phyloP scores from a whole-genome alignment of 257 asterid species.

The Paraleonurus japonicus region DNA sequence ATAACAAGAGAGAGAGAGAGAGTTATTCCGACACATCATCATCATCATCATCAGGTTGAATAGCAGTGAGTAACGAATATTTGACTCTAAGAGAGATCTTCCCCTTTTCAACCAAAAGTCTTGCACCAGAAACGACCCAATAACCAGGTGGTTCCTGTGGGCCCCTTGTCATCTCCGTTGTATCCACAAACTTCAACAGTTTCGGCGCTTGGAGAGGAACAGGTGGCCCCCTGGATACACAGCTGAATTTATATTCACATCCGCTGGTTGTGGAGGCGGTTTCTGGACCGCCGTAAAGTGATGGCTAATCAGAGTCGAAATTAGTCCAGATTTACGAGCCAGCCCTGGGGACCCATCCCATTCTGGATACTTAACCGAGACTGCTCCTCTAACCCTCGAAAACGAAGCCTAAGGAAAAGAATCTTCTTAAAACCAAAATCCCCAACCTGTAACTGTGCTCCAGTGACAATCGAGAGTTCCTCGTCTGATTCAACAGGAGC shows the following conservation, averaged over 20 bases:
- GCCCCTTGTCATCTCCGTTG: constrained; percentile 90
- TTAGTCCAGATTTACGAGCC: constrained; percentile 90
- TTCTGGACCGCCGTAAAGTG: constrained; percentile 78
- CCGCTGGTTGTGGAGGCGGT: constrained; percentile 83
- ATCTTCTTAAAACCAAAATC: constrained; percentile 82
- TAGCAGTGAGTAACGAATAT: constrained; percentile 69
- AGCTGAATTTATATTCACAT: constrained; percentile 91
- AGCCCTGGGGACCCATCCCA: constrained; percentile 97
- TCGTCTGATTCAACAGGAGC: constrained; percentile 94
- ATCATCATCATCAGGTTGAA: constrained; percentile 76
- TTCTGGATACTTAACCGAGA: constrained; percentile 67
- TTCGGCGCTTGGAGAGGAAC: constrained; percentile 71
- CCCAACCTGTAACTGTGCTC: constrained; percentile 78
- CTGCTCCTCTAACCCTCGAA: constrained; percentile 72
- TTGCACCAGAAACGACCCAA: constrained; percentile 98
- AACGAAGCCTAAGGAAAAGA: constrained; percentile 67
- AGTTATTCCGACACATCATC: constrained; percentile 49
- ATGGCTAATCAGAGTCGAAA: constrained; percentile 89
- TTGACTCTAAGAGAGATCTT: constrained; percentile 79
- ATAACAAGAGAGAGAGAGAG: background rate
- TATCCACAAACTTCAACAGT: constrained; percentile 83
- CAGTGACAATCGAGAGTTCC: constrained; percentile 81
- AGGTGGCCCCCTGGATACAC: constrained; percentile 95
- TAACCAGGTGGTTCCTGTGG: constrained; percentile 96
- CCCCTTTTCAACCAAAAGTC: constrained; percentile 89